Percentiles rank a stretch among this genome's conserved stretches.
Conservation (phyloP, 2,329 filamentous ascomycete genomes). For the Dactylonectria estremocensis region DNA sequence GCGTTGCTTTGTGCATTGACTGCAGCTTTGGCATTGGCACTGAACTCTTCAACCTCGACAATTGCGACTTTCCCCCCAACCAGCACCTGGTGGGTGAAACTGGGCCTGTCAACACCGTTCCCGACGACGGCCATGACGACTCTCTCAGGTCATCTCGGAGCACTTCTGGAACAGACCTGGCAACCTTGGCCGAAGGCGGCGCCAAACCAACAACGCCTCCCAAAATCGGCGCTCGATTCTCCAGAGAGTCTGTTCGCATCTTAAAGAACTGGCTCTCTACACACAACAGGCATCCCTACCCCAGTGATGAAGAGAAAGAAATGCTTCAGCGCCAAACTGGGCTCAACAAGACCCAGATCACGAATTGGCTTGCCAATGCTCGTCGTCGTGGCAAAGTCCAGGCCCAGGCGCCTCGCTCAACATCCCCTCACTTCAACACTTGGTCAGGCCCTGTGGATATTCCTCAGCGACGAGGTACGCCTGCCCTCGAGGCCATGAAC, state of each 20-base stretch:
- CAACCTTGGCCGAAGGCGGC: conserved; percentile 44
- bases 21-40: conserved; percentile 68
- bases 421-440: conserved; percentile 77
- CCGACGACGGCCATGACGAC: conserved; percentile 47
- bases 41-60: conserved; percentile 53
- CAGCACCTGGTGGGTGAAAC: conserved; percentile 63
- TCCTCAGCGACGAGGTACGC: conserved; percentile 72
- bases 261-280: conserved; percentile 88
- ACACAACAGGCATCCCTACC: conserved; percentile 88
- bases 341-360: conserved; percentile 86
- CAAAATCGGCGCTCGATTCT: conserved; percentile 83
- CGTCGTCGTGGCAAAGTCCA: conserved; percentile 85
- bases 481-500: conserved; percentile 68
- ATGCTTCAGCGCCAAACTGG: conserved; percentile 84
- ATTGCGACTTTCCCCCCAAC: conserved; percentile 60
- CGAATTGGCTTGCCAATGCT: conserved; percentile 94
- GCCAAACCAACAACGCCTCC: conserved; percentile 56
- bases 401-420: conserved; percentile 74
- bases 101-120: conserved; percentile 56
- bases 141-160: conserved; percentile 45
- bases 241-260: conserved; percentile 83
- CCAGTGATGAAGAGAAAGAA: conserved; percentile 89
- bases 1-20: conserved; percentile 70
- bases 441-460: conserved; percentile 81
- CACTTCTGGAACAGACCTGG: conserved; percentile 48